Percentiles rank a stretch among this genome's conserved stretches.
Evolutionary conservation across 208 protist genomes (phyloP).

Genomic region (Trypanosoma vivax): DNA sequence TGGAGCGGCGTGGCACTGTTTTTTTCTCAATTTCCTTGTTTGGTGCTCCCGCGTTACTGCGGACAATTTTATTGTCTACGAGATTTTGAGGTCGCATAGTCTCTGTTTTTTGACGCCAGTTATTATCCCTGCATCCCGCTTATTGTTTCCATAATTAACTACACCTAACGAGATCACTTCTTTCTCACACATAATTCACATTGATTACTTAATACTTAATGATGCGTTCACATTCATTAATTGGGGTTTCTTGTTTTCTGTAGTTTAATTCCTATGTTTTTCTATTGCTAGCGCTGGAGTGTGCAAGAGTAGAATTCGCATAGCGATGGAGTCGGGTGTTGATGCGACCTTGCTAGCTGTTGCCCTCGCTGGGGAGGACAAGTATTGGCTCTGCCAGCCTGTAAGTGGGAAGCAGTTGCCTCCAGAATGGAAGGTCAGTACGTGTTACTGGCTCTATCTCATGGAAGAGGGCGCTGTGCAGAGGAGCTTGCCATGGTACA

Average conservation of each 20-base stretch:
- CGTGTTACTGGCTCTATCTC: constrained; percentile 72
- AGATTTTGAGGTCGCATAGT: too few species aligned
- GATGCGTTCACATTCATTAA: too few species aligned
- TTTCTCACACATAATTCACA: too few species aligned
- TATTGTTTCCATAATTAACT: too few species aligned
- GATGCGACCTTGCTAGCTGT: constrained; percentile 59
- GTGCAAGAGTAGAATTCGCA: not conserved
- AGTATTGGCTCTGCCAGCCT: constrained; percentile 70
- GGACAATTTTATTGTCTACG: too few species aligned
- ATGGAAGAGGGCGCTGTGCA: constrained; percentile 41
- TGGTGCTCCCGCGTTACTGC: too few species aligned
- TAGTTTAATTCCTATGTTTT: not conserved
- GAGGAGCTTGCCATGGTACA: constrained; percentile 18
- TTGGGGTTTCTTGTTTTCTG: too few species aligned
- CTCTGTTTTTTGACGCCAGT: too few species aligned
- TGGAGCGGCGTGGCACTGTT: not conserved
- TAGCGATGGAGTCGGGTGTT: constrained; percentile 8
- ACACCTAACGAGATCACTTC: too few species aligned
- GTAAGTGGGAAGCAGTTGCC: constrained; percentile 29
- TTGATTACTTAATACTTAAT: too few species aligned
- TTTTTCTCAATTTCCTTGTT: too few species aligned
- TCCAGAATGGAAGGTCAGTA: constrained; percentile 48
- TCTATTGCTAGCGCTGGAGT: not conserved
- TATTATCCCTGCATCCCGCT: too few species aligned
- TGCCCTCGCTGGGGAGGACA: constrained; percentile 66